Conservation (phyloP, 2,329 filamentous ascomycete genomes). For the Monilinia laxa region DNA sequence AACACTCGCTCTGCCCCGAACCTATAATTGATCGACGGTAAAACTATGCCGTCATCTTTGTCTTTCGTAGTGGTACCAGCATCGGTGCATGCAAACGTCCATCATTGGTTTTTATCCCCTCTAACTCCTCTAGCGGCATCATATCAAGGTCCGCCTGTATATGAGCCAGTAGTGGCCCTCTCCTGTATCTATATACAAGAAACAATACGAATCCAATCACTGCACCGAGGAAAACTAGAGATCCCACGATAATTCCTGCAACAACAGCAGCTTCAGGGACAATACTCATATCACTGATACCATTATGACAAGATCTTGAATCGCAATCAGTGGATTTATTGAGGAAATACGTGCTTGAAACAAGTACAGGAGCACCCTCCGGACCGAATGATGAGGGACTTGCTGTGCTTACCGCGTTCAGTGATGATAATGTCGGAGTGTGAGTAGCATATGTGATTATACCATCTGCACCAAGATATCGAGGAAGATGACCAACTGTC, state of each 20-base stretch:
- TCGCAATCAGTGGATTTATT: not conserved
- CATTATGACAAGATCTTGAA: not conserved
- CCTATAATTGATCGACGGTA: not conserved
- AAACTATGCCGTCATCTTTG: not conserved
- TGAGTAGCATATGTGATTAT: constrained; percentile 26
- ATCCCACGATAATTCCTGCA: constrained; percentile 5
- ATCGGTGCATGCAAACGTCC: not conserved
- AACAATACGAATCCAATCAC: not conserved
- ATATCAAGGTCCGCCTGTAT: constrained; percentile 29
- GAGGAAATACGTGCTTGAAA: not conserved
- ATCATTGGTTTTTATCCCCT: constrained; percentile 42
- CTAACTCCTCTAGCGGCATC: constrained; percentile 40
- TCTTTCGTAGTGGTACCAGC: not conserved
- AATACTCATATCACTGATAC: not conserved
- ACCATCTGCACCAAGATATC: constrained; percentile 25
- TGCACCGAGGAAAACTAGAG: not conserved
- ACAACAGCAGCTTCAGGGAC: not conserved
- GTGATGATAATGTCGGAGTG: constrained; percentile 4
- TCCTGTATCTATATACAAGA: not conserved
- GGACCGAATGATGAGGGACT: not conserved
- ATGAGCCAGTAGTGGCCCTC: not conserved
- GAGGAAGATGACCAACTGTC: constrained; percentile 22
- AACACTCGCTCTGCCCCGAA: no score
- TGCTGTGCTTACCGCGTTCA: not conserved
- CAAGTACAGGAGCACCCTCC: not conserved